phyloP scores from a whole-genome alignment of 1,139 yeast genomes.

The Schizosaccharomyces versatilis region DNA sequence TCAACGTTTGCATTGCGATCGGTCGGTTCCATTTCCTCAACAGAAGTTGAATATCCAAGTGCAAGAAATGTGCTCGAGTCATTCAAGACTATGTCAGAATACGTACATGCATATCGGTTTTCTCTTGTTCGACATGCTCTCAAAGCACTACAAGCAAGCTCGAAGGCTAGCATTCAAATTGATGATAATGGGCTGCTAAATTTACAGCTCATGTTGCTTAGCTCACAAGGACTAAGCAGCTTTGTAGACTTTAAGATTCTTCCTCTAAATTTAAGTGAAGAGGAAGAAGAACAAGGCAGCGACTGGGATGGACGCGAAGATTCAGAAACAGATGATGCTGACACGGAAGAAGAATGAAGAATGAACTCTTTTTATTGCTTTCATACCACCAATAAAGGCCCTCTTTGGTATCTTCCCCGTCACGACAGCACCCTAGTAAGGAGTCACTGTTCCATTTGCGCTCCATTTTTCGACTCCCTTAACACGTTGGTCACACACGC shows the following conservation, averaged over 20 bases:
- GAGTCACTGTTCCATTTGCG: background rate
- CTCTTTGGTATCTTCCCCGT: no score
- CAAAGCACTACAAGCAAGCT: background rate
- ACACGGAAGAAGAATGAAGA: background rate
- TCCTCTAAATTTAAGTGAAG: background rate
- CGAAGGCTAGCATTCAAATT: constrained; percentile 1
- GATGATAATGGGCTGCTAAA: constrained; percentile 1
- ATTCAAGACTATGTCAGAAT: background rate
- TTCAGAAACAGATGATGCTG: background rate
- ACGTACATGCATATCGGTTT: background rate
- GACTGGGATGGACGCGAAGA: background rate
- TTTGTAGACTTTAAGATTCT: constrained; percentile 3
- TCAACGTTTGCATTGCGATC: background rate
- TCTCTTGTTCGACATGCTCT: constrained; percentile 1
- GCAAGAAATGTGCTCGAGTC: background rate
- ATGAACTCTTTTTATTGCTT: no score
- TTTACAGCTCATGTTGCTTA: constrained; percentile 1
- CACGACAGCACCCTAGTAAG: background rate
- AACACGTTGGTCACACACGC: background rate
- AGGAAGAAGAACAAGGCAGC: background rate
- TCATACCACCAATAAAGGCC: no score
- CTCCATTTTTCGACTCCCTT: background rate
- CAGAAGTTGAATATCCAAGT: constrained; percentile 1
- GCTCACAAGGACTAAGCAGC: background rate
- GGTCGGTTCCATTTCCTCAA: background rate